Conservation (phyloP, 164 flowering plant species). For the Taxillus chinensis region DNA sequence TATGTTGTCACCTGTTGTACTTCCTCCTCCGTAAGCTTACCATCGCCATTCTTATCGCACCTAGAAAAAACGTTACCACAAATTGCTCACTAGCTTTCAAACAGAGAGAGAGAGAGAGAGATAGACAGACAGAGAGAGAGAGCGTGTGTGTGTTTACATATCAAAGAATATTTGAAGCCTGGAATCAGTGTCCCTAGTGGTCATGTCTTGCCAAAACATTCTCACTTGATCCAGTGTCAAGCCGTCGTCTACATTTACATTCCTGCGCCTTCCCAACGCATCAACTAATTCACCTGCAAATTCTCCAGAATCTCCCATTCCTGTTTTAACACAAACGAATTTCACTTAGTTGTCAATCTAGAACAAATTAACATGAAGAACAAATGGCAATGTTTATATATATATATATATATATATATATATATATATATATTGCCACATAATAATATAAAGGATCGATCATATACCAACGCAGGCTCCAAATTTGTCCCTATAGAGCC, state of each 20-base stretch:
- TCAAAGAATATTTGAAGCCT: slow-evolving; percentile 94
- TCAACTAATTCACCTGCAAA: slow-evolving; percentile 69
- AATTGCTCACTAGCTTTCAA: neutral
- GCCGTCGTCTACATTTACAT: slow-evolving; percentile 32
- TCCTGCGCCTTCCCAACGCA: slow-evolving; percentile 60
- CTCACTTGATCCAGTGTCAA: slow-evolving; percentile 40
- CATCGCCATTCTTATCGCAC: slow-evolving; percentile 98
- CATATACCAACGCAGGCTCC: slow-evolving; percentile 65
- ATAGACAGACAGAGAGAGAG: neutral
- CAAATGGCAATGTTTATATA: too few relatives aligned
- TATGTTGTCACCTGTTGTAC: slow-evolving; percentile 64
- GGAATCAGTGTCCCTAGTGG: slow-evolving; percentile 54
- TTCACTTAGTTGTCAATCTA: neutral
- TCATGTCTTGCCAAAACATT: slow-evolving; percentile 76
- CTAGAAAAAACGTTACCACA: slow-evolving; percentile 19
- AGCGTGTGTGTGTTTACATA: slow-evolving; percentile 36
- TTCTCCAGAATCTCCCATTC: slow-evolving; percentile 79
- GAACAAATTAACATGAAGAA: too few relatives aligned
- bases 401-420: too few relatives aligned
- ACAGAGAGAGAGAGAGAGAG: neutral
- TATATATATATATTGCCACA: too few relatives aligned
- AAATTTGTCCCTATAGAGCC: slow-evolving; percentile 55
- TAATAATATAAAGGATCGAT: neutral
- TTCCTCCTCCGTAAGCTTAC: slow-evolving; percentile 77
- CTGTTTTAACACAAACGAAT: slow-evolving; percentile 18